Base-by-base conservation (phyloP, 306 rosid species). In the Vicia sativa region DNA sequence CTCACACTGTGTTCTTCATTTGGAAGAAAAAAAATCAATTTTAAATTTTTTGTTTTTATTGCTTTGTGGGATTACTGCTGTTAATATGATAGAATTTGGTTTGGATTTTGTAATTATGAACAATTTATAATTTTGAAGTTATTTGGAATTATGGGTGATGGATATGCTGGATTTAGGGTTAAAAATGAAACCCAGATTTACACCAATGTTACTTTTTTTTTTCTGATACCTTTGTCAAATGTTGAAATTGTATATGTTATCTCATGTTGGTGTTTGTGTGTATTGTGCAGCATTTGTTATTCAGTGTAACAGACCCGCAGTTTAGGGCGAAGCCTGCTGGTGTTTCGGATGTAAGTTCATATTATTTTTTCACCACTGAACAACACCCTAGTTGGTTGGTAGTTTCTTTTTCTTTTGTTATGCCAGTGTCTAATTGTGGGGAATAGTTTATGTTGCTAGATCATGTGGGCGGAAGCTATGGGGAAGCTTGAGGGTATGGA, bases 401-500 rank as follows among this genome's bases (percentile, higher is more conserved):
- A 9, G 67, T 0, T 74, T 55, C 55, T 76, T 70, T 53, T 62
- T 23, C 54, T 19, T 16, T 3, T 21, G 39, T 28, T 39, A 9
- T 12, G 21, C 26, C 41, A 41, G 31, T 14, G 68, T 70, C 91
- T 86, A 74, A 88, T 55, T 81, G 8, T 66, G 73, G 78, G 72
- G 78, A 81, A 74, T 86, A 83, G 95, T 88, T 95, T 87, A 59
- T 72, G 41, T 83, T 85, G 81, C 66, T 82, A 95, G 99, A 90
- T 90, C 71, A 90, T 95, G 97, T 95, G 99, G 99, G 99, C 97
- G n/a, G 99, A 95, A 86, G 99, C 99, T 16, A 85, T 87, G 97
- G 90, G 87, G 42, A 95, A 95, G 83, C 96, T 90, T 50, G 99
- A 95, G 77, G 99, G 97, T 42, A 83, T 95, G 95, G 96, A 87